Evolutionary conservation across 1,139 yeast genomes (phyloP).

Genomic region (Kluyveromyces marxianus): DNA sequence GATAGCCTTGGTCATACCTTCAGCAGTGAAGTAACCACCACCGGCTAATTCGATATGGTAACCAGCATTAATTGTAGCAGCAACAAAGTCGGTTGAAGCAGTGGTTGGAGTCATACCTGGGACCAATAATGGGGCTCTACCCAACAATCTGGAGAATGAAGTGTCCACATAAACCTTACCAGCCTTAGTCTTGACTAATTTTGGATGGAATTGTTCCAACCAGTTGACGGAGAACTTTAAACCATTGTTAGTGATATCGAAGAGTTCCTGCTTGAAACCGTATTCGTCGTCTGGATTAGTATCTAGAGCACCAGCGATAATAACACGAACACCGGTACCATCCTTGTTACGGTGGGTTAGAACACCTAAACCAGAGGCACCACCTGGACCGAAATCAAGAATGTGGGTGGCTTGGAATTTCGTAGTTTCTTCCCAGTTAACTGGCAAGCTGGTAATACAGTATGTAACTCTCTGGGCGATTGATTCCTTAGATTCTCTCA

Average conservation of each 20-base stretch:
- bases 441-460: conserved; percentile 83
- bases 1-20: conserved; percentile 65
- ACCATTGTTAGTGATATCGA: conserved; percentile 56
- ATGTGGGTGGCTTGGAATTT: conserved; percentile 76
- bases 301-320: conserved; percentile 88
- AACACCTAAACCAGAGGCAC: conserved; percentile 92
- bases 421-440: conserved; percentile 91
- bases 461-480: conserved; percentile 61
- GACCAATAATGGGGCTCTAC: conserved; percentile 94
- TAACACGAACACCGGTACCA: conserved; percentile 94
- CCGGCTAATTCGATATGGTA: conserved; percentile 97
- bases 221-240: conserved; percentile 85
- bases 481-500: conserved; percentile 48
- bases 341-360: conserved; percentile 96
- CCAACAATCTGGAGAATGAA: conserved; percentile 83
- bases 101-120: conserved; percentile 99
- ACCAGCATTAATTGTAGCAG: conserved; percentile 92
- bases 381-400: conserved; percentile 98
- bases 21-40: conserved; percentile 88
- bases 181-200: conserved; percentile 59
- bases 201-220: conserved; percentile 84
- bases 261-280: conserved; percentile 93
- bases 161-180: conserved; percentile 87
- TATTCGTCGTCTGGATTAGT: conserved; percentile 61
- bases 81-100: conserved; percentile 86